Evolutionary conservation across 768 basidiomycete genomes (phyloP).

Genomic region (Lactarius sanguifluus): DNA sequence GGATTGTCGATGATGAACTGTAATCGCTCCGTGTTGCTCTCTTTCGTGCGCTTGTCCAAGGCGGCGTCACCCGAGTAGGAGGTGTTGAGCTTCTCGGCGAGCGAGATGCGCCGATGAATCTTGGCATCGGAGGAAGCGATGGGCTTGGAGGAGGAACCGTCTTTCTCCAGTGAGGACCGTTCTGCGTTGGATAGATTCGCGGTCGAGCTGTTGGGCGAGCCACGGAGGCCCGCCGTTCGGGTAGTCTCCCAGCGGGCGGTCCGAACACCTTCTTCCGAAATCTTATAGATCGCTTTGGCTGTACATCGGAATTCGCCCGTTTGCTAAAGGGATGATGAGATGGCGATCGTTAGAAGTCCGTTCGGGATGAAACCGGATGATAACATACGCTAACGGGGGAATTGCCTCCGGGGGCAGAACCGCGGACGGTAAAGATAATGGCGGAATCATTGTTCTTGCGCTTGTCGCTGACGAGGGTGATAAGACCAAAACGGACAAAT

Average conservation of each 20-base stretch:
- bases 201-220: conserved; percentile 67
- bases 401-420: conserved; percentile 70
- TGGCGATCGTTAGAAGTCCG: conserved; percentile 22
- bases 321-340: conserved; percentile 50
- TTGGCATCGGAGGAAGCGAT: conserved; percentile 52
- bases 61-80: conserved; percentile 54
- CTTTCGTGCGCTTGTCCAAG: conserved; percentile 54
- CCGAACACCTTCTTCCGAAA: conserved; percentile 88
- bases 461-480: conserved; percentile 86
- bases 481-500: conserved; percentile 92
- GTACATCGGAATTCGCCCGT: conserved; percentile 96
- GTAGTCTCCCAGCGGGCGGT: conserved; percentile 76
- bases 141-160: conserved; percentile 33
- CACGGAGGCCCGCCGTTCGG: conserved; percentile 41
- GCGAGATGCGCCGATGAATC: conserved; percentile 75
- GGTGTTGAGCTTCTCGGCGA: conserved; percentile 69
- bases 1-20: conserved; percentile 93
- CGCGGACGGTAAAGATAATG: conserved; percentile 90
- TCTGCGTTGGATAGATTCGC: conserved; percentile 51
- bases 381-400: conserved; percentile 68
- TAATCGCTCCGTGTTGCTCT: conserved; percentile 90
- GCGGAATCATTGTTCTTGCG: conserved; percentile 89
- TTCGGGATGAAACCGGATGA: conserved; percentile 8
- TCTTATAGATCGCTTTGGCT: conserved; percentile 90
- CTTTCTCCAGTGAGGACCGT: conserved; percentile 61